Percentiles rank a stretch among this genome's conserved stretches.
phyloP scores from a whole-genome alignment of 768 basidiomycete genomes.

The Termitomyces sp. region DNA sequence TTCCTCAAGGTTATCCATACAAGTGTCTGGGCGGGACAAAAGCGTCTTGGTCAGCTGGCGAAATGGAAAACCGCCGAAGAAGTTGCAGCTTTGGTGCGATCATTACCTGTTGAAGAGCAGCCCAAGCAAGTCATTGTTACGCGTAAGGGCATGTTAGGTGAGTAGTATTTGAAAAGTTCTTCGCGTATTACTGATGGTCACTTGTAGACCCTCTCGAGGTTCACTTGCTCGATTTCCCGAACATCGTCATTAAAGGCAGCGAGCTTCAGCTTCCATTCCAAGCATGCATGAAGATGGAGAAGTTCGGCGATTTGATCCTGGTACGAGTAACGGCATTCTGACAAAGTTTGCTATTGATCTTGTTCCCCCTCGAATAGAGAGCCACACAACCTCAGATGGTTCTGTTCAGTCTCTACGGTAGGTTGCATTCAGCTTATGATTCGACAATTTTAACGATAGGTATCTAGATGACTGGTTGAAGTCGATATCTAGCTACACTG shows the following conservation, averaged over 20 bases:
- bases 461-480: constrained; percentile 93
- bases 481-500: constrained; percentile 97
- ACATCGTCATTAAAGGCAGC: constrained; percentile 99
- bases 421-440: constrained; percentile 11
- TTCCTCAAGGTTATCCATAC: constrained; percentile 99
- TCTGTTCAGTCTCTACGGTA: constrained; percentile 92
- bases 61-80: constrained; percentile 99
- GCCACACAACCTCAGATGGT: constrained; percentile 99
- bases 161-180: constrained; percentile 16
- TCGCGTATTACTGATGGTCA: constrained; percentile 1
- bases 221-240: constrained; percentile 98
- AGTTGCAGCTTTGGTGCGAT: constrained; percentile 96
- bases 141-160: constrained; percentile 98
- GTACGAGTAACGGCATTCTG: constrained; percentile 30
- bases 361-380: constrained; percentile 42
- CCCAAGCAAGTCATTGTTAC: constrained; percentile 99
- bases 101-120: constrained; percentile 99
- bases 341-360: not conserved
- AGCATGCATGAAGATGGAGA: constrained; percentile 99
- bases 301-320: constrained; percentile 96
- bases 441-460: constrained; percentile 5
- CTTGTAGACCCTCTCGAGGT: constrained; percentile 86
- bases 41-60: constrained; percentile 97
- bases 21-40: constrained; percentile 99
- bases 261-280: constrained; percentile 99